These are phyloP conservation scores for Fusarium concolor DNA, from an alignment of 2,329 filamentous ascomycete genomes.

Conservation along the genomic window DNA sequence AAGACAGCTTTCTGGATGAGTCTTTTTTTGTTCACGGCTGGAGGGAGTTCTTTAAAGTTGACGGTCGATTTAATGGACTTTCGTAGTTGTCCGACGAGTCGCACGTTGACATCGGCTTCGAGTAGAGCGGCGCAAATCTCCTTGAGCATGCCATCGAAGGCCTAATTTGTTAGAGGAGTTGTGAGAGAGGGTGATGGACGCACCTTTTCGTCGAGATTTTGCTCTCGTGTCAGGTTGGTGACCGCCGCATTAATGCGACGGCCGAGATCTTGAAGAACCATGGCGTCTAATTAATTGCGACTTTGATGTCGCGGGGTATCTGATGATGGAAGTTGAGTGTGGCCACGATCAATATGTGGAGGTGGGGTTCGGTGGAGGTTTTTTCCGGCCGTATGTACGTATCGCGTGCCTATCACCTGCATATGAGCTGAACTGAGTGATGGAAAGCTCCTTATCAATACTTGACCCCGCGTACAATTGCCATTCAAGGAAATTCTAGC, in stretches of 20 bases:
- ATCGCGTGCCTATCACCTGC: too few species aligned
- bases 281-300: conserved; percentile 55
- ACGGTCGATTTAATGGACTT: conserved; percentile 92
- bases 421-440: background rate
- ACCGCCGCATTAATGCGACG: conserved; percentile 98
- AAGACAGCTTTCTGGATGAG: conserved; percentile 98
- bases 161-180: conserved; percentile 61
- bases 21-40: conserved; percentile 97
- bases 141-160: conserved; percentile 98
- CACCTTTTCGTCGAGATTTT: conserved; percentile 96
- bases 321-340: conserved; percentile 36
- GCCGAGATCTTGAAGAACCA: conserved; percentile 99
- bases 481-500: conserved; percentile 22
- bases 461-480: conserved; percentile 5
- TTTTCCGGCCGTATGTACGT: conserved; percentile 25
- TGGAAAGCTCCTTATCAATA: background rate
- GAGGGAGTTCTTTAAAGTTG: conserved; percentile 93
- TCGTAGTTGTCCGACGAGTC: conserved; percentile 88
- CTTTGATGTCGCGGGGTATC: conserved; percentile 43
- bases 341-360: conserved; percentile 43
- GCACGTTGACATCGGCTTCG: conserved; percentile 97
- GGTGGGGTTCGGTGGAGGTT: conserved; percentile 31
- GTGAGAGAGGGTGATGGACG: conserved; percentile 33
- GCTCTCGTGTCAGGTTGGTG: conserved; percentile 89
- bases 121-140: conserved; percentile 96